Evolutionary conservation across 768 basidiomycete genomes (phyloP).

Genomic region (Russula earlei): DNA sequence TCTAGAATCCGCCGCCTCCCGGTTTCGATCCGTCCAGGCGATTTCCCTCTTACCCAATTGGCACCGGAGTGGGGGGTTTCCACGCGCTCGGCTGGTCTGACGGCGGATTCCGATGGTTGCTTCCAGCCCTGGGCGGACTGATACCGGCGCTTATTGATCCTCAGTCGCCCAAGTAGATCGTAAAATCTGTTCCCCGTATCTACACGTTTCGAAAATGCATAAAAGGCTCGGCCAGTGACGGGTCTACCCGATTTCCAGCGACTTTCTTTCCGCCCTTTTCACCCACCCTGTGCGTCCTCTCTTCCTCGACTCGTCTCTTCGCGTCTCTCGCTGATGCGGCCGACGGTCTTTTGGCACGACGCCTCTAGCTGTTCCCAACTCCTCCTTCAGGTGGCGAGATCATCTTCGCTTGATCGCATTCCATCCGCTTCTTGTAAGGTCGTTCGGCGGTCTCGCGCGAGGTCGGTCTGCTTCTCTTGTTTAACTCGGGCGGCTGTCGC

Average conservation of each 20-base stretch:
- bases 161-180: not conserved
- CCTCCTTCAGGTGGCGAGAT: conserved; percentile 23
- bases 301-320: not conserved
- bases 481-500: not conserved
- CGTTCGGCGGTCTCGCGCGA: conserved; percentile 29
- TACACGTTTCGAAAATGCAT: conserved; percentile 4
- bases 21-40: not conserved
- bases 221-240: not conserved
- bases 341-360: not conserved
- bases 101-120: not conserved
- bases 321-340: not conserved
- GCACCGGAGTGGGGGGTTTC: not conserved
- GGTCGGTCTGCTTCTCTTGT: conserved; percentile 20
- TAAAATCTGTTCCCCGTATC: not conserved
- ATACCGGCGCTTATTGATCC: conserved; percentile 1
- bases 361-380: conserved; percentile 7
- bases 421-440: conserved; percentile 36
- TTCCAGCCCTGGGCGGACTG: not conserved
- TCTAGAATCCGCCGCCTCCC: not conserved
- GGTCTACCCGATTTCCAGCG: not conserved
- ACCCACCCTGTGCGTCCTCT: conserved; percentile 4
- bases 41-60: not conserved
- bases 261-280: not conserved
- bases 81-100: not conserved
- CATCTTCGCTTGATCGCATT: conserved; percentile 27